A percentile compares a stretch with the other conserved stretches of the same genome.
These are phyloP conservation scores for Verticillium longisporum DNA, from an alignment of 2,329 filamentous ascomycete species.

Conservation along the genomic window DNA sequence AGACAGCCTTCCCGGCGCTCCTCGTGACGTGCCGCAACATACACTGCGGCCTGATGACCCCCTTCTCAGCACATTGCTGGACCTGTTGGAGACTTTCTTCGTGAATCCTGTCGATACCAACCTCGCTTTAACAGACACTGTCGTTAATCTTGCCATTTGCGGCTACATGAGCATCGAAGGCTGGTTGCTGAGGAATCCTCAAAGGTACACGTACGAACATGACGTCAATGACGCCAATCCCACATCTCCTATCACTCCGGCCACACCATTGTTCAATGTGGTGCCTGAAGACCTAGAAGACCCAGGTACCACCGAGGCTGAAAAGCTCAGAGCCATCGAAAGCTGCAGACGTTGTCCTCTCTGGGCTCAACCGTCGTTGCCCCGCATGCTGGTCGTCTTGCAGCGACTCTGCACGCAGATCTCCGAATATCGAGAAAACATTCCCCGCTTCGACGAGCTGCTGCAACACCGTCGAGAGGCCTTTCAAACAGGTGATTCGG, in stretches of 20 bases:
- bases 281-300: conserved; percentile 13
- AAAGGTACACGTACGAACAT: conserved; percentile 49
- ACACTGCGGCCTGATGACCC: conserved; percentile 57
- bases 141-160: conserved; percentile 78
- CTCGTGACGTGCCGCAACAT: conserved; percentile 54
- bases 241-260: conserved; percentile 1
- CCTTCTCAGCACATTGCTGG: conserved; percentile 58
- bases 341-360: conserved; percentile 46
- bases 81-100: conserved; percentile 74
- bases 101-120: conserved; percentile 90
- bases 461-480: conserved; percentile 58
- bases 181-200: conserved; percentile 77
- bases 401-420: conserved; percentile 57
- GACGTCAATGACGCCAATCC: conserved; percentile 19
- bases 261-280: not conserved
- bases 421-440: conserved; percentile 50
- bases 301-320: conserved; percentile 30
- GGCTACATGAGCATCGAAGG: conserved; percentile 79
- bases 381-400: conserved; percentile 50
- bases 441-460: conserved; percentile 68
- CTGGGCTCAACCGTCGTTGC: conserved; percentile 43
- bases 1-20: conserved; percentile 51
- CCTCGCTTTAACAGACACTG: conserved; percentile 73
- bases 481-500: conserved; percentile 53
- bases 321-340: conserved; percentile 39